phyloP scores from a whole-genome alignment of 202 grass and related monocot genomes.

The Carex sylvatica region DNA sequence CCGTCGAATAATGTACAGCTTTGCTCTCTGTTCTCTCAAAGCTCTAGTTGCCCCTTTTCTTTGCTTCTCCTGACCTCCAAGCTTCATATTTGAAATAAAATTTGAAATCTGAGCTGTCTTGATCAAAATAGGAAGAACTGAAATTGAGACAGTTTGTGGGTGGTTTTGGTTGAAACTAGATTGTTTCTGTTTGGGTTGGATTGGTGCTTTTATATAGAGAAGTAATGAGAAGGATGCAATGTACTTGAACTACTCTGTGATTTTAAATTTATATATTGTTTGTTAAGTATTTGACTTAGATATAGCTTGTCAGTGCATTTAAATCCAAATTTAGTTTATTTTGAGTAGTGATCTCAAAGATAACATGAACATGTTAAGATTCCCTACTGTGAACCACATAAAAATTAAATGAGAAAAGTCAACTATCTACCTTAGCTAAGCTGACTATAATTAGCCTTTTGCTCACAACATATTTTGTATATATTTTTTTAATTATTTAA shows the following conservation, averaged over 20 bases:
- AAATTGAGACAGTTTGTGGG: not conserved
- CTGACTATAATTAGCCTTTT: not conserved
- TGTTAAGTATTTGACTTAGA: slow-evolving; percentile 27
- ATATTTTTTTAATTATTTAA: not conserved
- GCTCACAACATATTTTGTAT: not conserved
- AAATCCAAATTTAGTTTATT: not conserved
- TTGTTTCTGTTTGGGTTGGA: not conserved
- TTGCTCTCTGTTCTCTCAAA: slow-evolving; percentile 37
- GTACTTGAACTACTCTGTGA: slow-evolving; percentile 9
- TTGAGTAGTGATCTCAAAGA: slow-evolving; percentile 3
- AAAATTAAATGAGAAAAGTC: not conserved
- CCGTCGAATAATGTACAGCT: slow-evolving; percentile 43
- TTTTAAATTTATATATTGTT: slow-evolving; percentile 1
- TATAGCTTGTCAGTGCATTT: not conserved
- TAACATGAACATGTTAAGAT: not conserved
- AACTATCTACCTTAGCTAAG: not conserved
- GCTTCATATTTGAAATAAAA: slow-evolving; percentile 29
- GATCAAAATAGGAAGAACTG: not conserved
- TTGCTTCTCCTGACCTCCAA: slow-evolving; percentile 28
- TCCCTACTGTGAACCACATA: slow-evolving; percentile 6
- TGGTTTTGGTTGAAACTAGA: not conserved
- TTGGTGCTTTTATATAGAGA: slow-evolving; percentile 18
- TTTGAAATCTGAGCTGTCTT: not conserved
- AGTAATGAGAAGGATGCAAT: slow-evolving; percentile 5
- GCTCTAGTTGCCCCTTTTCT: slow-evolving; percentile 33